Percentiles rank a stretch among this genome's conserved stretches.
These are phyloP conservation scores for Lentinula guzmanii DNA, from an alignment of 768 basidiomycete species.

Conservation along the genomic window DNA sequence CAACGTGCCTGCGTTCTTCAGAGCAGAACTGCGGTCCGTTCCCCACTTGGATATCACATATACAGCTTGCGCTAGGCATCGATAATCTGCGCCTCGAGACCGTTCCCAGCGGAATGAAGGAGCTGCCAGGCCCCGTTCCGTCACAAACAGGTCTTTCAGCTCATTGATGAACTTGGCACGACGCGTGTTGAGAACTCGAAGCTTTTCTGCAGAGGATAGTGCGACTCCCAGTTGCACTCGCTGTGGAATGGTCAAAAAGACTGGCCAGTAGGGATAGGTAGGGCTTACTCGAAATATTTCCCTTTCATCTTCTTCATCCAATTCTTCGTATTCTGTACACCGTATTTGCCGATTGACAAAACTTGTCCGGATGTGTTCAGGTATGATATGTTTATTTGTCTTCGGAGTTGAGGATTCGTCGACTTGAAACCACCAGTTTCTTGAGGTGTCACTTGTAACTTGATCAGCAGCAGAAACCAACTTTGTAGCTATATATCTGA, in stretches of 20 bases:
- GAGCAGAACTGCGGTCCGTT: not conserved
- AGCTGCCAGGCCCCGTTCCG: constrained; percentile 15
- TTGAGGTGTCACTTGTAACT: not conserved
- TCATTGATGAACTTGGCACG: constrained; percentile 34
- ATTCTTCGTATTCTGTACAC: constrained; percentile 44
- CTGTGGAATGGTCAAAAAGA: constrained; percentile 17
- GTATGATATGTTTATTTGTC: constrained; percentile 16
- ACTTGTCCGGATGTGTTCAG: constrained; percentile 29
- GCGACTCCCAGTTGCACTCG: constrained; percentile 48
- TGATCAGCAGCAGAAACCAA: not conserved
- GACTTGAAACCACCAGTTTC: constrained; percentile 31
- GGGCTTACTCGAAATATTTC: constrained; percentile 41
- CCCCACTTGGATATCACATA: not conserved
- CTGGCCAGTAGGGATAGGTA: not conserved
- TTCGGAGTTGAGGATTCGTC: constrained; percentile 7
- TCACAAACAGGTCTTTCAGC: constrained; percentile 27
- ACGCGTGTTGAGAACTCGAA: constrained; percentile 39
- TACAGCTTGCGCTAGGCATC: constrained; percentile 18
- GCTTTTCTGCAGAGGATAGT: constrained; percentile 44
- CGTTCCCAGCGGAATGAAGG: constrained; percentile 18
- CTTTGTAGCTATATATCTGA: not conserved
- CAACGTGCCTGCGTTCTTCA: not conserved
- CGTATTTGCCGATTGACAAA: constrained; percentile 49
- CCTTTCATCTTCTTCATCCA: constrained; percentile 28
- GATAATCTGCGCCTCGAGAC: constrained; percentile 29